Conservation (phyloP, 345 rosid species). For the Boechera stricta region DNA sequence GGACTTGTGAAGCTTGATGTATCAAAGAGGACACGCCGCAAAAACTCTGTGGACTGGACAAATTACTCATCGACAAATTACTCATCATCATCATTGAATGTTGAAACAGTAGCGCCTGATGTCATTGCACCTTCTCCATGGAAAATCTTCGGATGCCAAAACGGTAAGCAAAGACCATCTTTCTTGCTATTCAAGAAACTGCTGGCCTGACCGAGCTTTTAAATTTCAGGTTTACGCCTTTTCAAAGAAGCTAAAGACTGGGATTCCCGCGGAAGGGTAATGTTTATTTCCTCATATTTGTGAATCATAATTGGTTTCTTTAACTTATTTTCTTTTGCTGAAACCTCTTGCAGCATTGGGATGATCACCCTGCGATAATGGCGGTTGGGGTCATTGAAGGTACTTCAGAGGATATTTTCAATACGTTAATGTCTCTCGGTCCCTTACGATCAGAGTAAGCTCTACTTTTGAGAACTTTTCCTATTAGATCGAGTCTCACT, state of each 20-base stretch:
- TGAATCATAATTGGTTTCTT: not conserved
- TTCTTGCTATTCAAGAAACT: conserved; percentile 13
- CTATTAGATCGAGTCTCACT: not conserved
- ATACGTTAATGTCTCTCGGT: conserved; percentile 80
- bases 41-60: conserved; percentile 63
- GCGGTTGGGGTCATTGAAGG: conserved; percentile 90
- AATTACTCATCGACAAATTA: conserved; percentile 47
- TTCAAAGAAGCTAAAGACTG: conserved; percentile 91
- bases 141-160: conserved; percentile 96
- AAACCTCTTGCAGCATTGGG: conserved; percentile 70
- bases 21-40: conserved; percentile 54
- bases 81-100: conserved; percentile 46
- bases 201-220: conserved; percentile 10
- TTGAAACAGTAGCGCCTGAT: conserved; percentile 69
- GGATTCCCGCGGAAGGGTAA: conserved; percentile 66
- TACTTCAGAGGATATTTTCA: conserved; percentile 82
- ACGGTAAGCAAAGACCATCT: conserved; percentile 51
- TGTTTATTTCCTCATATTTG: conserved; percentile 20
- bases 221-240: conserved; percentile 74
- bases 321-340: conserved; percentile 1
- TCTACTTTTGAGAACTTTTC: conserved; percentile 18
- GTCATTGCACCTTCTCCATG: conserved; percentile 91
- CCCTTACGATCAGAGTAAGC: conserved; percentile 86
- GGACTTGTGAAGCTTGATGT: conserved; percentile 49
- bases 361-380: conserved; percentile 92